Conservation (phyloP, 2,329 filamentous ascomycete genomes). For the Paecilomyces niveus region DNA sequence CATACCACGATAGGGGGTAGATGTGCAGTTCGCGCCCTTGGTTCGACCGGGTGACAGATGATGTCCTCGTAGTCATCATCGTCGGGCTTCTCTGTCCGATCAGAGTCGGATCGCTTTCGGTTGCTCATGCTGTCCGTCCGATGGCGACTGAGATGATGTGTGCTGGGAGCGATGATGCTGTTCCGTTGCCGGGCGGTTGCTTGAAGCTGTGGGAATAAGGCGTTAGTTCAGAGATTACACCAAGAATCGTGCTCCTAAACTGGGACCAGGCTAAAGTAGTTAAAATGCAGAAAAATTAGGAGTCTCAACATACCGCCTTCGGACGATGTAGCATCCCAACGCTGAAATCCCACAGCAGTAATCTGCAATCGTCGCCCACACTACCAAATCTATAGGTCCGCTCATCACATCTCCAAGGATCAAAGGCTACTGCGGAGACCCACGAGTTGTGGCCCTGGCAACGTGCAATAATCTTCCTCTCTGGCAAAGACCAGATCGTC, state of each 20-base stretch:
- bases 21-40: constrained; percentile 74
- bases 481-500: constrained; percentile 87
- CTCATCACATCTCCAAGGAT: constrained; percentile 95
- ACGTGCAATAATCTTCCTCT: constrained; percentile 76
- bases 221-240: neutral
- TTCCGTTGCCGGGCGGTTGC: constrained; percentile 30
- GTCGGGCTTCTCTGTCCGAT: constrained; percentile 43
- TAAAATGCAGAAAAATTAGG: constrained; percentile 7
- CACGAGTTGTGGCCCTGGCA: constrained; percentile 95
- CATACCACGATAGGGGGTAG: constrained; percentile 83
- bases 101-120: constrained; percentile 65
- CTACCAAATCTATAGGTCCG: constrained; percentile 93
- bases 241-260: neutral
- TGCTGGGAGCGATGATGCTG: constrained; percentile 22
- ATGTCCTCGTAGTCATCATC: constrained; percentile 50
- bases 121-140: constrained; percentile 56
- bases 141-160: constrained; percentile 43
- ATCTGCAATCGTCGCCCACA: constrained; percentile 84
- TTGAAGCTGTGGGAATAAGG: constrained; percentile 20
- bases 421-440: constrained; percentile 89
- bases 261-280: neutral
- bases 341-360: constrained; percentile 95
- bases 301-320: constrained; percentile 59
- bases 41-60: constrained; percentile 73
- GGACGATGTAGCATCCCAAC: constrained; percentile 93